Evolutionary conservation across 768 basidiomycete species (phyloP), one percentile per base, ranked within the genome.

Genomic region (Myochromella boudieri): DNA sequence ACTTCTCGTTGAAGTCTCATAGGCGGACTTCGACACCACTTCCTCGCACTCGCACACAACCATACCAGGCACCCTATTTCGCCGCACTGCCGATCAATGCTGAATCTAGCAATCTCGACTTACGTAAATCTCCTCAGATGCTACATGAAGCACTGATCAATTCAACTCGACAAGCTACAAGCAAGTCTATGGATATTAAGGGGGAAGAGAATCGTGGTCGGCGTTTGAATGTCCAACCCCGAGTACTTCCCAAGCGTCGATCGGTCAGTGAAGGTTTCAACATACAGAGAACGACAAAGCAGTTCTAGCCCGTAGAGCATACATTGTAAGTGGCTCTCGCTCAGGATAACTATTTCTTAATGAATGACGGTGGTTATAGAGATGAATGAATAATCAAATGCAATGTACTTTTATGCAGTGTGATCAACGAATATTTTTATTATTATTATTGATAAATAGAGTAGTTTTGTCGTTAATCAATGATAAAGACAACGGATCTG

Each of bases 31-130:
- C 71, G 4, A 51, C 62, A 6, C 68, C 71, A 12, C 54, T 62
- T 34, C 37, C 57, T 15, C 46, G 58, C 24, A 64, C 65, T 34
- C 62, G 74, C 20, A 75, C 74, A 12, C 63, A 55, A 28, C 74
- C 74, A 4, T 75, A 75, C 44, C 71, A 66, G 37, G 68, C 74
- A 22, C 72, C 74, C 5, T 74, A 74, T 64, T 75, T 75, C 49
- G 73, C 72, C 1, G 52, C 64, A 20, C 73, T 72, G 8, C 73
- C 73, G 6, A 49, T 61, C 15, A 37, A 61, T 25, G 44, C 62
- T 10, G 59, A 63, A 20, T 48, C 52, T 21, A 37, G 25, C 17
- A 41, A 41, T 34, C 43, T 55, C 7, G 61, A 64, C 44, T 40
- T 57, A 8, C 59, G 55, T 20, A 48, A 51, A n/a, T 57, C 60